Percentiles rank a stretch among this genome's conserved stretches.
These are phyloP conservation scores for Danielia reshetovae DNA, from an alignment of 805 yeast species.

Conservation along the genomic window DNA sequence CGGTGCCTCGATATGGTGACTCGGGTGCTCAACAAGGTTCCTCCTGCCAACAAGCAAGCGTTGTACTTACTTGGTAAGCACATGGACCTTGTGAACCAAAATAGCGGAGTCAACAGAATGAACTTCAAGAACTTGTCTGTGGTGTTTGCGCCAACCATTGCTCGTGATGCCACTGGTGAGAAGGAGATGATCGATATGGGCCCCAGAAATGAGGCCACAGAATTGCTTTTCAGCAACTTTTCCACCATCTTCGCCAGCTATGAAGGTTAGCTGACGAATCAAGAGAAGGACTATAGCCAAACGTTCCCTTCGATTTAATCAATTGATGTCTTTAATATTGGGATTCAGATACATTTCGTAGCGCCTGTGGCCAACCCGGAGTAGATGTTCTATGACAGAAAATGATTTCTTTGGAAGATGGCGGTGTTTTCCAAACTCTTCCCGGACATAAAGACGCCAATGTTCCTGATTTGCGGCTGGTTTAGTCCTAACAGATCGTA, in stretches of 20 bases:
- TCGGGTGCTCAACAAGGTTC: conserved; percentile 49
- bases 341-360: conserved; percentile 70
- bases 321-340: conserved; percentile 63
- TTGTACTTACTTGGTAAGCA: conserved; percentile 60
- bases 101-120: conserved; percentile 69
- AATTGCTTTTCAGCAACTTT: conserved; percentile 56
- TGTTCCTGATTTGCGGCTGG: conserved; percentile 43
- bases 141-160: conserved; percentile 91
- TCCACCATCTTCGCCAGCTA: conserved; percentile 30
- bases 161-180: conserved; percentile 74
- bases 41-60: conserved; percentile 62
- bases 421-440: conserved; percentile 61
- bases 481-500: conserved; percentile 43
- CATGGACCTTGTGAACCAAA: conserved; percentile 53
- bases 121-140: conserved; percentile 76
- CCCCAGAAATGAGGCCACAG: conserved; percentile 71
- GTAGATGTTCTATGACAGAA: conserved; percentile 76
- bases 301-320: neutral
- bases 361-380: conserved; percentile 70
- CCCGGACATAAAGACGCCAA: conserved; percentile 44
- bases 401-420: conserved; percentile 72
- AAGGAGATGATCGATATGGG: conserved; percentile 85
- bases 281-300: neutral
- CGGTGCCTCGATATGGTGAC: conserved; percentile 41
- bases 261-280: conserved; percentile 1